Evolutionary conservation across 2,329 filamentous ascomycete species (phyloP), one percentile per base, ranked within the genome.

Genomic region (Didymella pinodella): DNA sequence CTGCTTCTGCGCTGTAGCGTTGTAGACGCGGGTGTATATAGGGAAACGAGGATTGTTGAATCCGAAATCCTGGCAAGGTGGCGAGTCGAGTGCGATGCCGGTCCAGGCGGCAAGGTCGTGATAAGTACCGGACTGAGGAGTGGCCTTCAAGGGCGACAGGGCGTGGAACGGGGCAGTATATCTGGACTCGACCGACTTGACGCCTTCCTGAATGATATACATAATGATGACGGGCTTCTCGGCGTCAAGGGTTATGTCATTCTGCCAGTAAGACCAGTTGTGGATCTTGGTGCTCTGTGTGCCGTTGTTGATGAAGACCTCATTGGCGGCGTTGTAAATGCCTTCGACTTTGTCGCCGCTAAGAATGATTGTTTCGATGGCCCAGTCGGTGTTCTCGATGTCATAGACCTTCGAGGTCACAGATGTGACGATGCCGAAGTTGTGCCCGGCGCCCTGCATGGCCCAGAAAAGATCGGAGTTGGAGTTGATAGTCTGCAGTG

Each of bases 391-490:
- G 25, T 67, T 26, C 11, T 55, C 53, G 3, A 72, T 62, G 11
- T 66, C 63, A 63, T 82, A 84, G 48, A 85, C 78, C 66, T 82
- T 81, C 18, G 75, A 74, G 0, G 77, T 66, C 2, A 66, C 65
- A 7, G 51, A 61, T 1, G 82, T 85, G 16, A 86, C 81, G 52
- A 87, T 80, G 40, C 85, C 85, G 57, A 87, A 86, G 70, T 86
- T 87, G 58, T 86, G 82, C 0, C 84, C 85, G 2, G 84, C 85
- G 4, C 85, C 85, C 48, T 78, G 77, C 63, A 87, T 78, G 0
- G 77, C 85, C 85, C 84, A 88, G 68, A 79, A 87, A 8, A 87
- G 78, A 34, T 87, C 84, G 0, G 80, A 79, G 7, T 74, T 72
- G 2, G 49, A 31, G n/a, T 73, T 68, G 54, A 79, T 69, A 1